These are phyloP conservation scores for Aureobasidium sp. DNA, from an alignment of 2,329 filamentous ascomycete genomes.

Conservation along the genomic window DNA sequence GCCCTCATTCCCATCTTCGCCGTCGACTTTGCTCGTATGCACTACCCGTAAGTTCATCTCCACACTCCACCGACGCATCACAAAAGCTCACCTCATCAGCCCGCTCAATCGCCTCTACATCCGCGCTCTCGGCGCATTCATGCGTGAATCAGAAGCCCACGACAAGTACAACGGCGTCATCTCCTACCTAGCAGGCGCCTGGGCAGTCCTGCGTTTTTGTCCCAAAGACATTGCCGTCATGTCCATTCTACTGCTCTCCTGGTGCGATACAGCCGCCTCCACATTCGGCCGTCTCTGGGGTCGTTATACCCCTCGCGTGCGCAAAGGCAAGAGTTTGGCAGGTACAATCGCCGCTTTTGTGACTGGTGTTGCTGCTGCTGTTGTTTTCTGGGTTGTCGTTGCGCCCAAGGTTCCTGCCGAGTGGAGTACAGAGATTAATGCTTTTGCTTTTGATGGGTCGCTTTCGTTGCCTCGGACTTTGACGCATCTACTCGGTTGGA, in stretches of 20 bases:
- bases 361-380: constrained; percentile 75
- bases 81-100: constrained; percentile 7
- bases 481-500: constrained; percentile 56
- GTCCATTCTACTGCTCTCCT: constrained; percentile 82
- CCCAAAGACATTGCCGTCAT: constrained; percentile 91
- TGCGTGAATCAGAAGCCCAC: constrained; percentile 88
- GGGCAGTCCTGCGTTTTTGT: constrained; percentile 76
- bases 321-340: constrained; percentile 83
- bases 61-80: too few species aligned
- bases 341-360: constrained; percentile 78
- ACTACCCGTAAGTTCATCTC: constrained; percentile 46
- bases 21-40: constrained; percentile 76
- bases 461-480: constrained; percentile 59
- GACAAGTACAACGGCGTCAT: constrained; percentile 94
- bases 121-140: constrained; percentile 73
- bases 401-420: constrained; percentile 47
- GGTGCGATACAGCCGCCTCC: constrained; percentile 95
- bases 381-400: constrained; percentile 81
- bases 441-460: constrained; percentile 74
- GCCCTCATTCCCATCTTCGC: constrained; percentile 77
- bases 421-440: constrained; percentile 41
- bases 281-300: constrained; percentile 90
- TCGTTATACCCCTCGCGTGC: constrained; percentile 76
- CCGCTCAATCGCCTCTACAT: constrained; percentile 85
- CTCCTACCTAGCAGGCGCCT: constrained; percentile 88